These are phyloP conservation scores for Metschnikowia arizonensis DNA, from an alignment of 805 yeast species.

Conservation along the genomic window DNA sequence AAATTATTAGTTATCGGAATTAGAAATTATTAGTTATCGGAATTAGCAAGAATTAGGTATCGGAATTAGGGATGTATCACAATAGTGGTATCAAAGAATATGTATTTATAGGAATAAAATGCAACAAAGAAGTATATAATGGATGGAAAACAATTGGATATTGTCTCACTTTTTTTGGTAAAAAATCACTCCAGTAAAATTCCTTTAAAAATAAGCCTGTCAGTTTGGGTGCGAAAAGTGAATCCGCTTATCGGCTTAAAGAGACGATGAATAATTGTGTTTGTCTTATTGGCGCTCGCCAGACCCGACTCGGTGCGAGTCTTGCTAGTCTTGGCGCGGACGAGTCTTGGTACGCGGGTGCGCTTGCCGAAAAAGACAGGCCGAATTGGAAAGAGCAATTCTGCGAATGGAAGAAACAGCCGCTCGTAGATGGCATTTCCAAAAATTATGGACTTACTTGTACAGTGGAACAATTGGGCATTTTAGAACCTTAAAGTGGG, in stretches of 20 bases:
- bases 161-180: not conserved
- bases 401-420: too few relatives aligned
- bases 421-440: too few relatives aligned
- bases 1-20: too few relatives aligned
- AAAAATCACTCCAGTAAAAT: constrained; percentile 3
- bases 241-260: constrained; percentile 18
- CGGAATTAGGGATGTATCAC: too few relatives aligned
- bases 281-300: constrained; percentile 13
- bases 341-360: not conserved
- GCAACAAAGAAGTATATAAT: not conserved
- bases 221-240: constrained; percentile 14
- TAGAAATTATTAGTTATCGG: too few relatives aligned
- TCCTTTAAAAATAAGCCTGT: constrained; percentile 2
- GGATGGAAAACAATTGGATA: not conserved
- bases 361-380: not conserved
- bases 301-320: constrained; percentile 14
- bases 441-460: too few relatives aligned
- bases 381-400: not conserved
- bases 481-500: too few relatives aligned
- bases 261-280: constrained; percentile 15
- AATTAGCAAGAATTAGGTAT: too few relatives aligned
- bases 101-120: too few relatives aligned
- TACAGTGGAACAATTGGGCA: too few relatives aligned
- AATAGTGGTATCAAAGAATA: too few relatives aligned
- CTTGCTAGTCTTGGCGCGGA: too few relatives aligned